Conservation (phyloP, 768 basidiomycete genomes). For the Rhodocollybia butyracea region DNA sequence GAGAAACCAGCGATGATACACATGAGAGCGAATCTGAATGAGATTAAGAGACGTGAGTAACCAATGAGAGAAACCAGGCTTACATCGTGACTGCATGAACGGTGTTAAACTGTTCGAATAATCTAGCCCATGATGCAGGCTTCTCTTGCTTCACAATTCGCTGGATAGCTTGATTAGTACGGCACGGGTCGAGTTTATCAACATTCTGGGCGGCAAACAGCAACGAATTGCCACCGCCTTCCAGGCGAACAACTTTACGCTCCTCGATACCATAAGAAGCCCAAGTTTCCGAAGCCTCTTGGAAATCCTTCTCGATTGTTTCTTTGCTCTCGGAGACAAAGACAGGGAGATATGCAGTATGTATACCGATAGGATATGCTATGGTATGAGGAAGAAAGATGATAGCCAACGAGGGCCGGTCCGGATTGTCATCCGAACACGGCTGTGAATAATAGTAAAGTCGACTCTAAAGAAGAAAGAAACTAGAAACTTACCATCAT, state of each 20-base stretch:
- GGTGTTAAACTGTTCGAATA: slow-evolving; percentile 43
- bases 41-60: slow-evolving; percentile 11
- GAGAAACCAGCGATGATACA: slow-evolving; percentile 64
- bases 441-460: slow-evolving; percentile 19
- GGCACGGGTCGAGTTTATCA: slow-evolving; percentile 36
- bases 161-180: slow-evolving; percentile 43
- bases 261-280: slow-evolving; percentile 38
- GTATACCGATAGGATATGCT: slow-evolving; percentile 30
- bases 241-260: slow-evolving; percentile 37
- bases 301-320: slow-evolving; percentile 18
- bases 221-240: slow-evolving; percentile 24
- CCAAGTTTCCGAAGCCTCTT: slow-evolving; percentile 41
- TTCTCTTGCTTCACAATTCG: slow-evolving; percentile 36
- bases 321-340: slow-evolving; percentile 26
- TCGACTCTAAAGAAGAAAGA: slow-evolving; percentile 34
- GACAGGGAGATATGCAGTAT: slow-evolving; percentile 60
- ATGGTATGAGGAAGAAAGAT: slow-evolving; percentile 58
- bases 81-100: slow-evolving; percentile 66
- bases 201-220: slow-evolving; percentile 49
- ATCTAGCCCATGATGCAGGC: slow-evolving; percentile 14
- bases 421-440: slow-evolving; percentile 21
- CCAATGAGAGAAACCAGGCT: slow-evolving; percentile 21
- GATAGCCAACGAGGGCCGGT: slow-evolving; percentile 61
- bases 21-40: slow-evolving; percentile 58
- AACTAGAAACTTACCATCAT: slow-evolving; percentile 21